A percentile compares a stretch with the other conserved stretches of the same genome.
These are phyloP conservation scores for Sporothrix schenckii DNA, from an alignment of 2,329 filamentous ascomycete genomes.

Conservation along the genomic window DNA sequence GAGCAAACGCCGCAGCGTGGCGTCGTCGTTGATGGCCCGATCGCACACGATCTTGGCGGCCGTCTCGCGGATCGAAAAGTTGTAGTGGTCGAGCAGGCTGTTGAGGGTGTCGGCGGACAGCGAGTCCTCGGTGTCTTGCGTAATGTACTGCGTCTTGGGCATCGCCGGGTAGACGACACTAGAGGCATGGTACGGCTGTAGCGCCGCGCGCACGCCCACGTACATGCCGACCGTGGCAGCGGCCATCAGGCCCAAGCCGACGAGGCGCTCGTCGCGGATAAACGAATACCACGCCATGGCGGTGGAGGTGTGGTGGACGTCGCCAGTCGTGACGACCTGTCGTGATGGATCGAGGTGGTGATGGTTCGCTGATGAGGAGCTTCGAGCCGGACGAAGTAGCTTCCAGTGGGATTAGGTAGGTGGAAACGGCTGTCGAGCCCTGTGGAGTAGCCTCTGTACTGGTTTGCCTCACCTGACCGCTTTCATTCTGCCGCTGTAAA, in stretches of 20 bases:
- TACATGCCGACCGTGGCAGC: conserved; percentile 63
- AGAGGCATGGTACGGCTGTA: conserved; percentile 62
- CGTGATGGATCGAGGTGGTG: background rate
- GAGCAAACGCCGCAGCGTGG: conserved; percentile 55
- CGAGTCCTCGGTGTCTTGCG: conserved; percentile 73
- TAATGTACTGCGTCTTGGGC: conserved; percentile 72
- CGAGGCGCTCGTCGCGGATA: conserved; percentile 55
- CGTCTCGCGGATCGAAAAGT: conserved; percentile 71
- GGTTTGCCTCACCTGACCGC: conserved; percentile 40
- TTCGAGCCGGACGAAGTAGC: background rate
- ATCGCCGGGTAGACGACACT: conserved; percentile 48
- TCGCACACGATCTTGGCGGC: conserved; percentile 63
- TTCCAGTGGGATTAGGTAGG: background rate
- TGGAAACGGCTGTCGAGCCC: background rate
- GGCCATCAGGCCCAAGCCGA: conserved; percentile 57
- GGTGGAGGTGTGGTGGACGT: conserved; percentile 8
- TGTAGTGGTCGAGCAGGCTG: conserved; percentile 70
- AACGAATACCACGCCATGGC: conserved; percentile 50
- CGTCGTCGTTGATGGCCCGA: conserved; percentile 60
- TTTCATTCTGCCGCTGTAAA: conserved; percentile 13
- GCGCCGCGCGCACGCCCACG: conserved; percentile 59
- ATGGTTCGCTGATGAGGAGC: background rate
- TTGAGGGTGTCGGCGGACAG: conserved; percentile 67
- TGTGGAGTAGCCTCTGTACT: background rate
- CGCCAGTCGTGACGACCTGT: background rate